These are phyloP conservation scores for Parastagonospora avenae DNA, from an alignment of 2,329 filamentous ascomycete genomes.

Conservation along the genomic window DNA sequence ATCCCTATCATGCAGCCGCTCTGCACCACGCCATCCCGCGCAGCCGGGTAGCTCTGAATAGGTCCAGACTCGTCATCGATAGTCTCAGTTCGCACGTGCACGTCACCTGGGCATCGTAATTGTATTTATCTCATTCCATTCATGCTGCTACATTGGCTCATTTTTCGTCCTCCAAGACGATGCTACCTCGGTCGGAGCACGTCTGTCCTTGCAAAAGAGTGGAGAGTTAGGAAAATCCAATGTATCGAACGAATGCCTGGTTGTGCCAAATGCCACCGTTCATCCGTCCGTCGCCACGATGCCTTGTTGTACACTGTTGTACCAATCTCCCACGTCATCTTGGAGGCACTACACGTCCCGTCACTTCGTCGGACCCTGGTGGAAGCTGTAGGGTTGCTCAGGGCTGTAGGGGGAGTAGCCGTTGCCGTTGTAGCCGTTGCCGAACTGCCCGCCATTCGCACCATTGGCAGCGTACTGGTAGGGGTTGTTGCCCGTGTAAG, in stretches of 20 bases:
- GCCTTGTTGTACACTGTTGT: background rate
- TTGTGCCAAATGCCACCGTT: background rate
- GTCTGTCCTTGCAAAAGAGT: background rate
- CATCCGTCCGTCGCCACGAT: background rate
- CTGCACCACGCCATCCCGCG: background rate
- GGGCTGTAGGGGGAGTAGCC: slow-evolving; percentile 21
- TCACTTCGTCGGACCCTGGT: slow-evolving; percentile 22
- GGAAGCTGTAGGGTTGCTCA: slow-evolving; percentile 26
- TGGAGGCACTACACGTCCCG: background rate
- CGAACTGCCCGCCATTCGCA: slow-evolving; percentile 13
- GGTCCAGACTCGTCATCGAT: background rate
- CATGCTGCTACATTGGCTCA: background rate
- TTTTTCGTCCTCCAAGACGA: background rate
- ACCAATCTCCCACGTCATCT: background rate
- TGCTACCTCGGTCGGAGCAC: background rate
- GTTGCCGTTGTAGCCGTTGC: slow-evolving; percentile 18
- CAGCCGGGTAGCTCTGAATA: background rate
- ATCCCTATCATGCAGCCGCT: background rate
- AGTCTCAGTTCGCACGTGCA: background rate
- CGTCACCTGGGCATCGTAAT: too few species aligned
- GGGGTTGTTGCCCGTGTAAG: slow-evolving; percentile 25
- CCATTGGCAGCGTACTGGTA: slow-evolving; percentile 20
- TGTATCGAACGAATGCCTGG: background rate
- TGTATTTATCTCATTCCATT: background rate
- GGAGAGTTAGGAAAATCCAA: background rate